Evolutionary conservation across 441 rosid genomes (phyloP), one percentile per base, ranked within the genome.

Genomic region (Biscutella laevigata): DNA sequence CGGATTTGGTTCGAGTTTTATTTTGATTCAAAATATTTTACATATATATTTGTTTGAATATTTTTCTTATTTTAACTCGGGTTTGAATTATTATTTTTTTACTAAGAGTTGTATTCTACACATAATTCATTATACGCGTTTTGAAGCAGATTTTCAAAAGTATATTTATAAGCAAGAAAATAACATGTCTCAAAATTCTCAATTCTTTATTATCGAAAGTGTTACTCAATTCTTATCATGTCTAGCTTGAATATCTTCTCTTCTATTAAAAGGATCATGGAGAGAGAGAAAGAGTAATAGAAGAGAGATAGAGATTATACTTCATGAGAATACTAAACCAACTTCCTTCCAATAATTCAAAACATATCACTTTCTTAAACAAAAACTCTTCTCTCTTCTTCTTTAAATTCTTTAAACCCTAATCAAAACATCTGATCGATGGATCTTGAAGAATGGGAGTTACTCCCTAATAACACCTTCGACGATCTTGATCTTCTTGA

Each of bases 361-460:
- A 57, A 64, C 0, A 34, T 34, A 8, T 48, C 58, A 48, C 10
- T 39, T 50, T 60, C 65, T 39, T 42, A 34, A 28, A 45, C 3
- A 19, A 44, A 44, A 43, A 41, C 15, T 15, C 29, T n/a, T 54
- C 40, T 36, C 33, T 11, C 21, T 21, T 9, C 28, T 12, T 52
- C 11, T 1, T 50, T 1, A 6, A 27, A 13, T 30, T 28, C 10
- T 14, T 22, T 38, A 47, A 64, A 33, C 58, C 61, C 49, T 54
- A 3, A 38, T 12, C 2, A 7, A 30, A 7, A 46, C 24, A 42
- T 52, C 66, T 1, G 44, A 36, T 56, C 62, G 26, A 82, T 79
- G 87, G 91, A 84, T 75, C 74, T 80, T 19, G 84, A 88, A 1
- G 95, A 80, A 34, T 88, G 97, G 97, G 95, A 83, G 45, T 57